phyloP scores from a whole-genome alignment of 2,329 filamentous ascomycete species.

The Exophiala aquamarina region DNA sequence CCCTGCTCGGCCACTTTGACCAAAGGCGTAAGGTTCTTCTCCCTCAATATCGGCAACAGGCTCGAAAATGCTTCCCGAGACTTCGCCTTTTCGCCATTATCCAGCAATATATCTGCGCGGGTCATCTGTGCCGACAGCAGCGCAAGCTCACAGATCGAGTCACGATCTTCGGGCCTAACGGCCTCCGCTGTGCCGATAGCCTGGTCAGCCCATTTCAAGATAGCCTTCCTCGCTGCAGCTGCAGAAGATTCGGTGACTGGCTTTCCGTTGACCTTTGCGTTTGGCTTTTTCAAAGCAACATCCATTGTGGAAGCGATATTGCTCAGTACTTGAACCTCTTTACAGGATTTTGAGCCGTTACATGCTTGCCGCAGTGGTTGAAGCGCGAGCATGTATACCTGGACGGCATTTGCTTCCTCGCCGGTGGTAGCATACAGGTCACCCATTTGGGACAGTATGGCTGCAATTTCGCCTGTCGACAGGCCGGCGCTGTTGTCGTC shows the following conservation, averaged over 20 bases:
- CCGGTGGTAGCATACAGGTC: slow-evolving; percentile 27
- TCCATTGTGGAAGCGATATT: slow-evolving; percentile 29
- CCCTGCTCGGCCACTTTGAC: slow-evolving; percentile 23
- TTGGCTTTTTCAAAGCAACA: slow-evolving; percentile 26
- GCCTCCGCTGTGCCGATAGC: slow-evolving; percentile 25
- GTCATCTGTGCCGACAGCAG: slow-evolving; percentile 25
- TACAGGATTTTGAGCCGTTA: slow-evolving; percentile 26
- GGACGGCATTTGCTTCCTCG: slow-evolving; percentile 27
- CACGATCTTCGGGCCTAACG: slow-evolving; percentile 23
- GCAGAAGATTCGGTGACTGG: slow-evolving; percentile 23
- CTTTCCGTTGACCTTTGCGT: slow-evolving; percentile 27
- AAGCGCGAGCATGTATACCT: slow-evolving; percentile 29
- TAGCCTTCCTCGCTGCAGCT: slow-evolving; percentile 22
- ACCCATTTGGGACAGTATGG: slow-evolving; percentile 29
- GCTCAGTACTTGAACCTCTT: slow-evolving; percentile 27
- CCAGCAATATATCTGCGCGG: slow-evolving; percentile 25
- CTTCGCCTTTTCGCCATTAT: slow-evolving; percentile 24
- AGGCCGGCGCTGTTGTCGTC: slow-evolving; percentile 38
- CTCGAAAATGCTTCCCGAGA: slow-evolving; percentile 21
- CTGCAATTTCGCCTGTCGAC: slow-evolving; percentile 39
- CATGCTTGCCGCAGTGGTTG: slow-evolving; percentile 24
- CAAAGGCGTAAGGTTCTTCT: slow-evolving; percentile 22
- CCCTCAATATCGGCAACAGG: slow-evolving; percentile 23
- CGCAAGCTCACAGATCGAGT: slow-evolving; percentile 25
- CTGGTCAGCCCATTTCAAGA: slow-evolving; percentile 27